Evolutionary conservation across 108 stramenopile genomes (phyloP), one percentile per base, ranked within the genome.

Genomic region (Nitzschia sp.): DNA sequence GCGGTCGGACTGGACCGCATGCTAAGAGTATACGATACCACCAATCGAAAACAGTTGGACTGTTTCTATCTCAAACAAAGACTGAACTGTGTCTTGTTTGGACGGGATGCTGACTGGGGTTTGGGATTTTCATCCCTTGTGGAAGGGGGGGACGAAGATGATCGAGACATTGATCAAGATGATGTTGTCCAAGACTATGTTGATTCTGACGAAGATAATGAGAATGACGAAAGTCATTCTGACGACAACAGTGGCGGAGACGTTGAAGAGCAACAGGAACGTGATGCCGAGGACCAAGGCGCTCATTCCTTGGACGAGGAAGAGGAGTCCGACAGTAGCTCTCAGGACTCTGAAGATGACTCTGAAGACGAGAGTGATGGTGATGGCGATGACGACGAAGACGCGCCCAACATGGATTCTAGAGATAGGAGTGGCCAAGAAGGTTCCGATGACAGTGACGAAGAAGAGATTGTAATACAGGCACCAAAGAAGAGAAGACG

Each of bases 11-110:
- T 89, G 44, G 93, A 94, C 79, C 80, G 93, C 4, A 94, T 89
- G 76, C 69, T 94, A 52, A 82, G 90, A 79, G 79, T 84, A 22
- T 94, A 86, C 72, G 85, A 91, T 68, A 72, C 82, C 30, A 63
- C 78, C 4, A 78, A 27, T 15, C 63, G 80, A 22, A 81, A 68
- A 33, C 80, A 88, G 67, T 21, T 86, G 28, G 80, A 86, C 66
- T 90, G 90, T 70, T 79, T 91, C 11, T 94, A 94, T 67, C 63
- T 94, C 78, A 94, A 84, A 53, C 93, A 94, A 80, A 74, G 93
- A 48, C 66, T 94, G 74, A 89, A 87, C 68, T 88, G 87, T 71
- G 73, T 89, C n/a, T 60, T 94, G 58, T 64, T 91, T 62, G 84
- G 82, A 28, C 55, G 52, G n/a, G 63, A 72, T 5, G 58, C 54